Evolutionary conservation across 805 yeast genomes (phyloP), one percentile per base, ranked within the genome.

Genomic region (Tetrapisispora nanseiensis): DNA sequence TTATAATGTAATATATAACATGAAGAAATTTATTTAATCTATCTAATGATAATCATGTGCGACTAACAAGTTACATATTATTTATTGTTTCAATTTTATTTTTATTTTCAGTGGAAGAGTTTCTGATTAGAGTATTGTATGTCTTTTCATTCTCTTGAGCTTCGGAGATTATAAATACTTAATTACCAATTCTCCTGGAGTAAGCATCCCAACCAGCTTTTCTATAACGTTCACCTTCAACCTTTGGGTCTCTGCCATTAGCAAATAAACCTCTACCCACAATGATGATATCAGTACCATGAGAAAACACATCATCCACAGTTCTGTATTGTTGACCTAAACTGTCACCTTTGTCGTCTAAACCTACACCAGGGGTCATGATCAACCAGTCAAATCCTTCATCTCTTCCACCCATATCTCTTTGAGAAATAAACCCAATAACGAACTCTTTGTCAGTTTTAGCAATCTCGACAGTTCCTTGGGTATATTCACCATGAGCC

Each of bases 191-290:
- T 39, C 37, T 39, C 21, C 28, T 33, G 18, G 33, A n/a, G 24
- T 90, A 92, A 6, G 97, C 95, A 22, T 75, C 72, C 99, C 99
- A 92, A 5, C 97, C 97, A 13, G 97, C 97, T 43, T 75, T 73
- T 65, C 82, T 78, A 65, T 92, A 92, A 56, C 99, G 75, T 56
- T 79, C 75, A 33, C 95, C 94, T 65, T 92, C 96, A 12, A 69
- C 82, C 1, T 70, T 70, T 6, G 97, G 95, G 59, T 90, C 95
- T 66, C 97, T 80, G 18, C 95, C 96, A 56, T 86, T 84, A 12
- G 92, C 97, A 61, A 84, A 87, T 43, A 92, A 70, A 0, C 99
- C 99, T 65, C 99, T 78, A 10, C 99, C 99, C n/a, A 92, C 99
- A 61, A 92, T 92, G 45, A 92, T 89, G 40, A 92, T 75, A 62